These are phyloP conservation scores for Boechera stricta DNA, from an alignment of 345 rosid species.

Conservation along the genomic window DNA sequence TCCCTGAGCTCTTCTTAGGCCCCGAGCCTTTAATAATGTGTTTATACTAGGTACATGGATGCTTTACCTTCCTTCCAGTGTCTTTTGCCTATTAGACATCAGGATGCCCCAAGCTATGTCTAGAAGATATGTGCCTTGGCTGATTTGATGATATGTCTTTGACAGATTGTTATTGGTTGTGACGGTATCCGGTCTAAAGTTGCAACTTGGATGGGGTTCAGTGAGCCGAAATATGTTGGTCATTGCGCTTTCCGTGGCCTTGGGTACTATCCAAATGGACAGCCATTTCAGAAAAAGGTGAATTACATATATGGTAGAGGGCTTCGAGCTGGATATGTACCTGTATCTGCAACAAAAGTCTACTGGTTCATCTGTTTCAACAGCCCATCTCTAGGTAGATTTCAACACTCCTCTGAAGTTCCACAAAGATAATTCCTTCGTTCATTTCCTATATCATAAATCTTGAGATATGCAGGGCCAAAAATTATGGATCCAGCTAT, in stretches of 20 bases:
- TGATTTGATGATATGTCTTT: constrained; percentile 29
- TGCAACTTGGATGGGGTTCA: constrained; percentile 90
- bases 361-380: constrained; percentile 97
- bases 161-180: constrained; percentile 86
- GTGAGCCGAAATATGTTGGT: constrained; percentile 82
- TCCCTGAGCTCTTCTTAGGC: neutral
- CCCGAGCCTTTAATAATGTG: neutral
- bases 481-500: constrained; percentile 65
- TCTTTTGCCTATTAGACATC: neutral
- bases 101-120: constrained; percentile 5
- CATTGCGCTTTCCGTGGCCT: constrained; percentile 83
- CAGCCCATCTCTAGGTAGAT: constrained; percentile 75
- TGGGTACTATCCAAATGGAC: constrained; percentile 69
- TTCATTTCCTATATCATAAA: neutral
- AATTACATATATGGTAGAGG: constrained; percentile 85
- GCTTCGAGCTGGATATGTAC: constrained; percentile 82
- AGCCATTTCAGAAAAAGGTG: constrained; percentile 68
- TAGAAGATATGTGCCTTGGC: neutral
- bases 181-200: constrained; percentile 82
- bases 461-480: constrained; percentile 60
- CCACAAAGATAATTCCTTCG: neutral
- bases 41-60: neutral
- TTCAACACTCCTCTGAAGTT: neutral
- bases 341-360: constrained; percentile 75
- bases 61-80: neutral